These are phyloP conservation scores for Protea cynaroides DNA, from an alignment of 164 flowering plant species.

Conservation along the genomic window DNA sequence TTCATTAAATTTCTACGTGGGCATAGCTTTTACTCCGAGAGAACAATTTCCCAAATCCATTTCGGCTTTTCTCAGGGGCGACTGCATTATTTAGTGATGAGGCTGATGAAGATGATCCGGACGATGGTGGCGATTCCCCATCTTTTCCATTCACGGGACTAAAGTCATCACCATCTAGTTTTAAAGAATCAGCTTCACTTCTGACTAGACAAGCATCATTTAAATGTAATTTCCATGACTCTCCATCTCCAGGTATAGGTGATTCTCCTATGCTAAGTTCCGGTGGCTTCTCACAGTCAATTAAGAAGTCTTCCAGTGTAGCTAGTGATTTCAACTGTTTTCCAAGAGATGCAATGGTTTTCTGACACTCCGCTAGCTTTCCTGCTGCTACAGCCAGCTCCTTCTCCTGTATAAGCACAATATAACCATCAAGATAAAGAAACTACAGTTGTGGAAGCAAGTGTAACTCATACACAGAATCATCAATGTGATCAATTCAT, in stretches of 20 bases:
- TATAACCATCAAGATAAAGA: not conserved
- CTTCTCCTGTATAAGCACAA: slow-evolving; percentile 46
- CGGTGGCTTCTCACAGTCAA: slow-evolving; percentile 47
- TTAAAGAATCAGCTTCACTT: slow-evolving; percentile 17
- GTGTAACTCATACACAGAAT: not conserved
- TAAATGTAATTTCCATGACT: slow-evolving; percentile 31
- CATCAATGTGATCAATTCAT: not conserved
- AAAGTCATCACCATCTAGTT: slow-evolving; percentile 12
- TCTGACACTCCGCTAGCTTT: slow-evolving; percentile 89
- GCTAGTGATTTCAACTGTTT: slow-evolving; percentile 76
- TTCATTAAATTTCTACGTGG: slow-evolving; percentile 15
- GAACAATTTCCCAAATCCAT: slow-evolving; percentile 59
- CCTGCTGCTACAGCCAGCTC: slow-evolving; percentile 74
- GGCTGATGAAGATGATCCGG: slow-evolving; percentile 40
- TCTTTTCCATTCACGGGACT: slow-evolving; percentile 22
- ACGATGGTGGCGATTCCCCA: slow-evolving; percentile 34
- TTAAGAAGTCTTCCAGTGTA: slow-evolving; percentile 70
- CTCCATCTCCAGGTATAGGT: slow-evolving; percentile 21
- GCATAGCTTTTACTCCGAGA: slow-evolving; percentile 44
- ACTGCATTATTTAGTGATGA: slow-evolving; percentile 19
- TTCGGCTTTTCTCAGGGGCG: slow-evolving; percentile 43
- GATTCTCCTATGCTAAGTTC: slow-evolving; percentile 28
- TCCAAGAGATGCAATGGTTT: slow-evolving; percentile 83
- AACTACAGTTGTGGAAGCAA: not conserved
- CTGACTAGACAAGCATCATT: slow-evolving; percentile 30